Evolutionary conservation across 23 red algal genomes (phyloP).

Genomic region (Gracilaria domingensis): DNA sequence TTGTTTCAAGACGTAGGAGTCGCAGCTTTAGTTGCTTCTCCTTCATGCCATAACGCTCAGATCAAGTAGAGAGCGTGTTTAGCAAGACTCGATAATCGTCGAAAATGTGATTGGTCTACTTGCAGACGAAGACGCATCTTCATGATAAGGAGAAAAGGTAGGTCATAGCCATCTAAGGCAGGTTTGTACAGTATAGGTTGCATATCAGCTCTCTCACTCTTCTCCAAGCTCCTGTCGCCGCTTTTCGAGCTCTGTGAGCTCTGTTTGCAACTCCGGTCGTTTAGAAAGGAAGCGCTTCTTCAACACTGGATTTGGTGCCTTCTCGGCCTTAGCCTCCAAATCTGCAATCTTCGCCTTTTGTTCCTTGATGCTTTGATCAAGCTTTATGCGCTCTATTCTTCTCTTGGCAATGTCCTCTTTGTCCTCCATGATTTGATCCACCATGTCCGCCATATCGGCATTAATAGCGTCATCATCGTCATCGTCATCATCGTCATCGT

Average conservation of each 20-base stretch:
- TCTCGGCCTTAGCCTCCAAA: constrained; percentile 58
- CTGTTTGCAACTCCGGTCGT: constrained; percentile 47
- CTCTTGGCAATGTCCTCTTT: constrained; percentile 56
- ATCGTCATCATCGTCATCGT: constrained; percentile 66
- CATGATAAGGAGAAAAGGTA: neutral
- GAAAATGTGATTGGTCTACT: neutral
- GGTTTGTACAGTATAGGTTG: too few relatives aligned
- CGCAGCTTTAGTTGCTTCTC: neutral
- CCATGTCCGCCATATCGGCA: constrained; percentile 46
- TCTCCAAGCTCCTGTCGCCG: constrained; percentile 63
- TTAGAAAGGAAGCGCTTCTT: constrained; percentile 52
- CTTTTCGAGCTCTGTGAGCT: constrained; percentile 57
- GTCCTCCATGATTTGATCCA: constrained; percentile 51
- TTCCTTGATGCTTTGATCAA: constrained; percentile 67
- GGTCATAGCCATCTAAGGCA: neutral
- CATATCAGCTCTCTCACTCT: constrained; percentile 13
- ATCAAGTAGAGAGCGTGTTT: neutral
- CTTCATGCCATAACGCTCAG: neutral
- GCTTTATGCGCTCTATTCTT: constrained; percentile 64
- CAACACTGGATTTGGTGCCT: constrained; percentile 59
- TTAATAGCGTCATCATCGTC: constrained; percentile 60
- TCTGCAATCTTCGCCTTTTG: constrained; percentile 66
- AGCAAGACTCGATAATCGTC: neutral
- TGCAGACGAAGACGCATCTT: neutral
- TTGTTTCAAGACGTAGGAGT: neutral